These are phyloP conservation scores for Betula pendula DNA, from an alignment of 306 rosid genomes.

Conservation along the genomic window DNA sequence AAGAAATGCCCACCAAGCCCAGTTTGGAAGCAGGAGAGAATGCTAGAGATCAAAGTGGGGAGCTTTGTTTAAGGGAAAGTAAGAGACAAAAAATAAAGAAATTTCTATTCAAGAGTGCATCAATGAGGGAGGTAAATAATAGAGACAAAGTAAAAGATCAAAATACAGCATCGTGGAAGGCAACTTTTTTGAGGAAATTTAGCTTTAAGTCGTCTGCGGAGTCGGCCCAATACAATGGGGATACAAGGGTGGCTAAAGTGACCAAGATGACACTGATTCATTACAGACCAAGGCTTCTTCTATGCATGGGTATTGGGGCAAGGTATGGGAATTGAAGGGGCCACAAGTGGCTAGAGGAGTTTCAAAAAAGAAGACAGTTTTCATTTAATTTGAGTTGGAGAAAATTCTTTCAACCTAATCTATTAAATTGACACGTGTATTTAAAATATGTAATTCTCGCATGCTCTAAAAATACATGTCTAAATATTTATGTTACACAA, in stretches of 20 bases:
- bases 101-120: conserved; percentile 36
- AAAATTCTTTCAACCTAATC: too few species aligned
- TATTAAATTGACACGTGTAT: too few species aligned
- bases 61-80: conserved; percentile 32
- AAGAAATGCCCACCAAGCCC: conserved; percentile 17
- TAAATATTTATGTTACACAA: background rate
- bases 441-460: too few species aligned
- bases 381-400: too few species aligned
- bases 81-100: conserved; percentile 40
- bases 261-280: conserved; percentile 36
- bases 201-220: conserved; percentile 34
- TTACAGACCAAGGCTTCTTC: conserved; percentile 44
- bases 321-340: conserved; percentile 25
- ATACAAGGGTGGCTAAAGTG: conserved; percentile 30
- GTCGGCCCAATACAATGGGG: conserved; percentile 22
- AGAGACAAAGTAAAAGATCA: conserved; percentile 35
- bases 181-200: conserved; percentile 40
- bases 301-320: conserved; percentile 53
- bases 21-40: conserved; percentile 27
- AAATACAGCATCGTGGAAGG: conserved; percentile 29
- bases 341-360: background rate
- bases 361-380: too few species aligned
- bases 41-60: conserved; percentile 27
- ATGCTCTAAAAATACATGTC: background rate
- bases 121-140: conserved; percentile 18